Evolutionary conservation across 1,284 basidiomycete genomes (phyloP).

Genomic region (Cystobasidium sp.): DNA sequence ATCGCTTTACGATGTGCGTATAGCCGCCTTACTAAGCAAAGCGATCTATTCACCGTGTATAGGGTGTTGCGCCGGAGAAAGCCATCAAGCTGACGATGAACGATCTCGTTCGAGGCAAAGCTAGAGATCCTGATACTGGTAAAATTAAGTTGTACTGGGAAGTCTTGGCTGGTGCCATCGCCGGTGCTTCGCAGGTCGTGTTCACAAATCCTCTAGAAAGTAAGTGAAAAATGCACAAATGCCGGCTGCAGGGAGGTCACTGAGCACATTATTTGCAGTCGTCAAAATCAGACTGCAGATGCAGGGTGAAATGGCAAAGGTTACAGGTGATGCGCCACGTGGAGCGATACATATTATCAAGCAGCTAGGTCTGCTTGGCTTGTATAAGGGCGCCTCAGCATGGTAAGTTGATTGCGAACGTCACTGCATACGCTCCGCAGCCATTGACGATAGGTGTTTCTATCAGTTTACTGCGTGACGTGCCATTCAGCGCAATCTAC

Average conservation of each 20-base stretch:
- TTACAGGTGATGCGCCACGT: constrained; percentile 72
- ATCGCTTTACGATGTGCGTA: not conserved
- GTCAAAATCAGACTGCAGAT: constrained; percentile 97
- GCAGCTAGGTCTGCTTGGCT: constrained; percentile 85
- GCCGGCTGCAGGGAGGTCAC: not conserved
- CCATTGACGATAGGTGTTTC: not conserved
- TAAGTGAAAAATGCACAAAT: constrained; percentile 11
- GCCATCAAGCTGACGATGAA: constrained; percentile 94
- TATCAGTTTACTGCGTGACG: constrained; percentile 71
- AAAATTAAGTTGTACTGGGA: constrained; percentile 86
- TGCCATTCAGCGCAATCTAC: constrained; percentile 74
- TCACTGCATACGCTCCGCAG: too few species aligned
- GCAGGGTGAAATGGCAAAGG: constrained; percentile 88
- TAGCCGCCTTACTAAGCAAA: constrained; percentile 4
- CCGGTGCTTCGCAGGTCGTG: constrained; percentile 97
- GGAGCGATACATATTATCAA: constrained; percentile 92
- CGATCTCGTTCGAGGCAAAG: constrained; percentile 80
- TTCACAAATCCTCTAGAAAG: constrained; percentile 92
- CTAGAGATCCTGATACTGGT: constrained; percentile 92
- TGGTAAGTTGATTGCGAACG: constrained; percentile 64
- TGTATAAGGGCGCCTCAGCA: constrained; percentile 88
- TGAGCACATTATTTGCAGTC: constrained; percentile 54
- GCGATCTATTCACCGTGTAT: constrained; percentile 10
- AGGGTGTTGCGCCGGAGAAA: constrained; percentile 98
- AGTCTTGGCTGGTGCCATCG: constrained; percentile 84